Percentiles rank a stretch among this genome's conserved stretches.
phyloP scores from a whole-genome alignment of 2,329 filamentous ascomycete species.

The Alternaria incomplexa region DNA sequence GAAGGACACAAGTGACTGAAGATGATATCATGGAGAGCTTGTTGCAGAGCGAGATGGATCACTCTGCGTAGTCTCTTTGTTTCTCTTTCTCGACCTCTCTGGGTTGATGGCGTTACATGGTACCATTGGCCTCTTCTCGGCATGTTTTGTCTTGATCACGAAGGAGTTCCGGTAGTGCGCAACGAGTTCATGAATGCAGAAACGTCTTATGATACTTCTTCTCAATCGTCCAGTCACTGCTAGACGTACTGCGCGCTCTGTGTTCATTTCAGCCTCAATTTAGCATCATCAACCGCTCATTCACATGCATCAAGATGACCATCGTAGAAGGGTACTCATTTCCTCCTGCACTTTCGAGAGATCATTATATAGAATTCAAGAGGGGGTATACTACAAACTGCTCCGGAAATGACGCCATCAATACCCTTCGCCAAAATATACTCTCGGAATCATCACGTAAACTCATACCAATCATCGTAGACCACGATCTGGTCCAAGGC shows the following conservation, averaged over 20 bases:
- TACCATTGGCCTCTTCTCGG: neutral
- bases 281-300: neutral
- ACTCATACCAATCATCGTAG: neutral
- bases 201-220: neutral
- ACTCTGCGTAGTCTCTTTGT: constrained; percentile 1
- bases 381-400: neutral
- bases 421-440: neutral
- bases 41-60: constrained; percentile 23
- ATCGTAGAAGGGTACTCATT: neutral
- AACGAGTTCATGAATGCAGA: neutral
- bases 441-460: neutral
- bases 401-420: neutral
- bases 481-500: neutral
- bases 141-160: neutral
- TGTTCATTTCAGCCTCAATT: neutral
- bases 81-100: neutral
- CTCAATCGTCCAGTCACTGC: neutral
- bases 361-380: neutral
- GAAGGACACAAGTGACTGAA: constrained; percentile 30
- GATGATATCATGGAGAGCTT: constrained; percentile 44
- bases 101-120: neutral
- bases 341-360: neutral
- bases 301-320: neutral
- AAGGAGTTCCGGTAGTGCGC: neutral
- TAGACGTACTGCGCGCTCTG: neutral